Conservation (phyloP, 768 basidiomycete genomes). For the Suillus fuscotomentosus region DNA sequence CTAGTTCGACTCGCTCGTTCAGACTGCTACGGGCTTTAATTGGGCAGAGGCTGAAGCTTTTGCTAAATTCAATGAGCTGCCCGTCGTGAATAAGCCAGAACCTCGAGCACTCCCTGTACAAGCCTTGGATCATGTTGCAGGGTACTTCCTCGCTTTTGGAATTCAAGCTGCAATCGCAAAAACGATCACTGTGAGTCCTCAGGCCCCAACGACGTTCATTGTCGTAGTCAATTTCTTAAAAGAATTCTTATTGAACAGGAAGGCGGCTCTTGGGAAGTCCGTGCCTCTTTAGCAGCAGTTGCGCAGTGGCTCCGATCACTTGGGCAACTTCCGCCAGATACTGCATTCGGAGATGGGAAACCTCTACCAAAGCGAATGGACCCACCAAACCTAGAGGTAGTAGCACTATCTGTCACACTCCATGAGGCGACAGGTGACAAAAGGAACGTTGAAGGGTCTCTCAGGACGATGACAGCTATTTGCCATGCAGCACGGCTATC, state of each 20-base stretch:
- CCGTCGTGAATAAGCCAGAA: neutral
- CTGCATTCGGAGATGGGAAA: conserved; percentile 39
- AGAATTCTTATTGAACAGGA: conserved; percentile 35
- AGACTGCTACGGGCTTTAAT: conserved; percentile 62
- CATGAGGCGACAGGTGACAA: conserved; percentile 17
- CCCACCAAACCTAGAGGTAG: conserved; percentile 39
- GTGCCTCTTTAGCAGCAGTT: conserved; percentile 56
- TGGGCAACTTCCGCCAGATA: conserved; percentile 40
- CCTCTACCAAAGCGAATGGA: conserved; percentile 37
- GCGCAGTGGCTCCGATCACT: conserved; percentile 57
- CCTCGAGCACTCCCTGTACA: conserved; percentile 51
- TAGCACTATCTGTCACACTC: conserved; percentile 30
- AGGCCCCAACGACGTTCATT: neutral
- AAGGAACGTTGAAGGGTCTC: conserved; percentile 9
- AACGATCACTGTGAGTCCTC: conserved; percentile 43
- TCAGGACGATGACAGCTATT: conserved; percentile 38
- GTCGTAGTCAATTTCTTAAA: neutral
- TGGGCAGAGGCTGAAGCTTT: conserved; percentile 53
- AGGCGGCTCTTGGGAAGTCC: conserved; percentile 61
- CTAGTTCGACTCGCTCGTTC: conserved; percentile 65
- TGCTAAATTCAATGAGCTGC: conserved; percentile 25
- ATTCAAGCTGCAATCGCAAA: conserved; percentile 54
- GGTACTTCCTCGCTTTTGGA: conserved; percentile 58
- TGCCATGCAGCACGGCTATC: conserved; percentile 45
- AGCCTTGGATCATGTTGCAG: conserved; percentile 59